Evolutionary conservation across 2,329 filamentous ascomycete species (phyloP), one percentile per base, ranked within the genome.

Genomic region (Paramyrothecium roridum): DNA sequence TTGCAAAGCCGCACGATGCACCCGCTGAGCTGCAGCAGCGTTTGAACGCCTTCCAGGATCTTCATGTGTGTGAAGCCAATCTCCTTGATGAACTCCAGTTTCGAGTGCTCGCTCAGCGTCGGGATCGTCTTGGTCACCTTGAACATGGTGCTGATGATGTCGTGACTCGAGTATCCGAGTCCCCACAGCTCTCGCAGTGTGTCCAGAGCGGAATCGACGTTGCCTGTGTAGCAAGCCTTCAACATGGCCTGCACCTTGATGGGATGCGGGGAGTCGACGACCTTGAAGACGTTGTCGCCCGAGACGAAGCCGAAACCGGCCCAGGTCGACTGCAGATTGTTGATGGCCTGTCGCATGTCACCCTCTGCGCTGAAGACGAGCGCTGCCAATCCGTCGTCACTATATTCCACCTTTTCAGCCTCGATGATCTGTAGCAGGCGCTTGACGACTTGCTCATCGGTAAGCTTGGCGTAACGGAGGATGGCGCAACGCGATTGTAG

Each of bases 21-120:
- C 12, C 93, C 95, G 67, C 91, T 96, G 48, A 99, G 80, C 73
- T 99, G 95, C 56, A 99, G 81, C 59, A 97, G 82, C 8, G 93
- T 97, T 75, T 98, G 93, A 22, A 99, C 91, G 30, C 95, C 95
- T 70, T 99, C 95, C n/a, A 99, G 78, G 54, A 99, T 93, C 72
- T 96, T 93, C 95, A 99, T 99, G 70, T 99, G 95, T 2, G 95
- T 96, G 73, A 98, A 98, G 53, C 95, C 95, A 73, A 99, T 99
- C 76, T 97, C 95, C 76, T 92, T 93, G 76, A 98, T 96, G 65
- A 98, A 99, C 70, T 98, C 93, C 58, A 99, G 80, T 77, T 97
- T 97, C 17, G 92, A 87, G 72, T 98, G 92, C 75, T 99, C 95
- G 62, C 91, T 95, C 55, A 99, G 77, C 2, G 89, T 91, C 2